These are phyloP conservation scores for Bassia scoparia DNA, from an alignment of 148 eudicot genomes.

Conservation along the genomic window DNA sequence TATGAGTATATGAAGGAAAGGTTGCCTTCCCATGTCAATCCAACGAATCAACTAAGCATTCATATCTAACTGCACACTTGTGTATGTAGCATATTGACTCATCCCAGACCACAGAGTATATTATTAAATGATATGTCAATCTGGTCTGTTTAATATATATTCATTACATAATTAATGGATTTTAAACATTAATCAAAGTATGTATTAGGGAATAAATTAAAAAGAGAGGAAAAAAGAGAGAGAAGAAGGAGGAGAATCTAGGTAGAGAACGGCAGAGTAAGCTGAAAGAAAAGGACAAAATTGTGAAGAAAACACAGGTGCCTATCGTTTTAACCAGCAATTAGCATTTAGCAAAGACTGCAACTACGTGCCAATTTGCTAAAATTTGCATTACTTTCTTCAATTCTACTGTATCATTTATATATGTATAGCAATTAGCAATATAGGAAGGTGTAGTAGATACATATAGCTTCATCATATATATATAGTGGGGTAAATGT, in stretches of 20 bases:
- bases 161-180: neutral
- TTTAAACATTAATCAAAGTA: neutral
- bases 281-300: constrained; percentile 30
- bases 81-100: too few relatives aligned
- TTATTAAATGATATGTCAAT: too few relatives aligned
- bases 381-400: neutral
- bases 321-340: constrained; percentile 21
- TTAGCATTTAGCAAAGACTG: neutral
- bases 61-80: too few relatives aligned
- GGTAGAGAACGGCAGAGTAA: constrained; percentile 29
- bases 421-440: too few relatives aligned
- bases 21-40: too few relatives aligned
- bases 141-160: too few relatives aligned
- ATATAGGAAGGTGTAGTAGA: too few relatives aligned
- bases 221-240: constrained; percentile 1
- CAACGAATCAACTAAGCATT: too few relatives aligned
- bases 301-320: constrained; percentile 12
- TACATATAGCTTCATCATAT: too few relatives aligned
- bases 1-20: neutral
- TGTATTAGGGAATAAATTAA: neutral
- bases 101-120: too few relatives aligned
- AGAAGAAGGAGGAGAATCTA: constrained; percentile 24
- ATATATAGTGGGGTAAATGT: too few relatives aligned
- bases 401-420: too few relatives aligned
- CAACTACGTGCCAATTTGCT: constrained; percentile 24